Evolutionary conservation across 1,139 yeast species (phyloP).

Genomic region (Candida sp.): DNA sequence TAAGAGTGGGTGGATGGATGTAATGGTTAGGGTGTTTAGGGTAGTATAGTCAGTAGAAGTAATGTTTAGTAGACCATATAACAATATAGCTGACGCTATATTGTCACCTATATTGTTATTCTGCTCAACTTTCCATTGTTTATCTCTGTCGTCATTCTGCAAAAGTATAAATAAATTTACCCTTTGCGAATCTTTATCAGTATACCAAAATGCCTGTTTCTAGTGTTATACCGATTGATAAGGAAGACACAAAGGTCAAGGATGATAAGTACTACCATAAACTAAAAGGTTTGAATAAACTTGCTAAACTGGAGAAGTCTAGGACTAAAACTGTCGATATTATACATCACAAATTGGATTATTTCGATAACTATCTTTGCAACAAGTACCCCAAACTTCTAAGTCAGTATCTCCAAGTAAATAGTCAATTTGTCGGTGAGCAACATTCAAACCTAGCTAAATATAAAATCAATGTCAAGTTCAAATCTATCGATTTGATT

Average conservation of each 20-base stretch:
- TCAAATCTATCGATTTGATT: slow-evolving; percentile 64
- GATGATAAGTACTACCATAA: neutral
- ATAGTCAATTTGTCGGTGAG: slow-evolving; percentile 62
- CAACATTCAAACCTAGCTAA: slow-evolving; percentile 71
- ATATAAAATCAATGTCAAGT: slow-evolving; percentile 69
- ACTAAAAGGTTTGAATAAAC: neutral
- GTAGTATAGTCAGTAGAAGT: too few relatives aligned
- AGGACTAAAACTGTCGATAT: neutral
- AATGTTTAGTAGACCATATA: too few relatives aligned
- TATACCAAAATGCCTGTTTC: neutral
- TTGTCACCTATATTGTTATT: too few relatives aligned
- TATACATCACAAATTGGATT: neutral
- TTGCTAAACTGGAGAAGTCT: neutral
- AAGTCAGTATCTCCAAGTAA: slow-evolving; percentile 53
- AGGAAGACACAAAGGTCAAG: neutral
- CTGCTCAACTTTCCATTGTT: too few relatives aligned
- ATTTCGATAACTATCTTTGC: neutral
- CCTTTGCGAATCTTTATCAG: too few relatives aligned
- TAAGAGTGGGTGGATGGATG: too few relatives aligned
- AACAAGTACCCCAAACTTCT: slow-evolving; percentile 14
- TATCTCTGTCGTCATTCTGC: too few relatives aligned
- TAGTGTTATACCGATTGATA: neutral
- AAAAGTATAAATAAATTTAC: too few relatives aligned
- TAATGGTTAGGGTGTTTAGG: too few relatives aligned
- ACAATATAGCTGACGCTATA: too few relatives aligned